Evolutionary conservation across 2,329 filamentous ascomycete genomes (phyloP).

Genomic region (Aureobasidium subglaciale): DNA sequence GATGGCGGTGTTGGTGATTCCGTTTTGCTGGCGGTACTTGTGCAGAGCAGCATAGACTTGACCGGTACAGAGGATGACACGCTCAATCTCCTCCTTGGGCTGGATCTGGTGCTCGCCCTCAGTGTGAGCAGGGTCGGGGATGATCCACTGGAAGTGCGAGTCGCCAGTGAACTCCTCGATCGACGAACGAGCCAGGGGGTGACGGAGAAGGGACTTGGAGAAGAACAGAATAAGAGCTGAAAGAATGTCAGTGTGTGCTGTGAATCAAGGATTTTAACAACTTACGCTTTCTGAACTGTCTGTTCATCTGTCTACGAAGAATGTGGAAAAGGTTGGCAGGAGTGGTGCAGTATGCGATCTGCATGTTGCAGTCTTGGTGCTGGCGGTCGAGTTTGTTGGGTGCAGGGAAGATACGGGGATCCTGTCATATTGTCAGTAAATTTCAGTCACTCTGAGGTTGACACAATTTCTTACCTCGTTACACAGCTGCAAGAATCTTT

Average conservation of each 20-base stretch:
- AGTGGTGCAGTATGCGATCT: constrained; percentile 95
- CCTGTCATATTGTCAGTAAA: constrained; percentile 31
- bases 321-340: constrained; percentile 96
- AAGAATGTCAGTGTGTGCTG: constrained; percentile 20
- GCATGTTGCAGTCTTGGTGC: constrained; percentile 99
- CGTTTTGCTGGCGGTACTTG: constrained; percentile 84
- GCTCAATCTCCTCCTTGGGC: constrained; percentile 77
- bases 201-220: constrained; percentile 91
- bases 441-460: too few species aligned
- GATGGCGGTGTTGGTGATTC: constrained; percentile 84
- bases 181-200: constrained; percentile 81
- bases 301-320: constrained; percentile 93
- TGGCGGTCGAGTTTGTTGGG: constrained; percentile 87
- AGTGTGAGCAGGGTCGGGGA: constrained; percentile 80
- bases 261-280: constrained; percentile 20
- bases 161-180: constrained; percentile 88
- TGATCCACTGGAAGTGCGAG: constrained; percentile 94
- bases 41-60: constrained; percentile 87
- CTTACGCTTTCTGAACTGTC: constrained; percentile 98
- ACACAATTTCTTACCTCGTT: constrained; percentile 61
- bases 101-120: constrained; percentile 57
- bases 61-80: constrained; percentile 87
- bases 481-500: constrained; percentile 93
- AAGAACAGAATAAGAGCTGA: constrained; percentile 93
- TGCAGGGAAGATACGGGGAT: constrained; percentile 84